Percentiles rank a stretch among this genome's conserved stretches.
Evolutionary conservation across 2,329 filamentous ascomycete genomes (phyloP).

Genomic region (Botrytis fabae): DNA sequence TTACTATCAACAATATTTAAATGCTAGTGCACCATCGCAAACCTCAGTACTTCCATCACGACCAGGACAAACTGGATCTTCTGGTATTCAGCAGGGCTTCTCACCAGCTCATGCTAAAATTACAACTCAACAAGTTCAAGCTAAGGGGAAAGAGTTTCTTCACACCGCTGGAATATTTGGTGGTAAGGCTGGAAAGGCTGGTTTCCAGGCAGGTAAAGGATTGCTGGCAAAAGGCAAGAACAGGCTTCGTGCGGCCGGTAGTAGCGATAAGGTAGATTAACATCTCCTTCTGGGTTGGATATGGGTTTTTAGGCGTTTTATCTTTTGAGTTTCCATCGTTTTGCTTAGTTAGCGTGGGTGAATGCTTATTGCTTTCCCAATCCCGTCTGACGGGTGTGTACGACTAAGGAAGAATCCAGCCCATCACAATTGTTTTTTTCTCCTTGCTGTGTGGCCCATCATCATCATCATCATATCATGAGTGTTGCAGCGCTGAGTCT

Average conservation of each 20-base stretch:
- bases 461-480: conserved; percentile 28
- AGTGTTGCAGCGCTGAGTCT: conserved; percentile 37
- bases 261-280: conserved; percentile 84
- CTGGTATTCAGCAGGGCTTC: conserved; percentile 35
- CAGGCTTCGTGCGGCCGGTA: conserved; percentile 63
- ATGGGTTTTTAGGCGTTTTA: conserved; percentile 36
- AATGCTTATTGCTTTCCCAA: conserved; percentile 31
- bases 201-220: conserved; percentile 73
- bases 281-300: conserved; percentile 45
- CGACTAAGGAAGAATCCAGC: conserved; percentile 40
- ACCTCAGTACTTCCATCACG: conserved; percentile 29
- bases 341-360: conserved; percentile 36
- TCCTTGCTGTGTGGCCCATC: conserved; percentile 34
- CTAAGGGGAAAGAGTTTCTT: conserved; percentile 85
- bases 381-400: conserved; percentile 41
- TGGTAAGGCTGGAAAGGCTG: conserved; percentile 69
- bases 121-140: conserved; percentile 45
- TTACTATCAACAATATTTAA: conserved; percentile 58
- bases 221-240: conserved; percentile 87
- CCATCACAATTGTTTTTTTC: conserved; percentile 35
- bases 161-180: conserved; percentile 74
- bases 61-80: conserved; percentile 28
- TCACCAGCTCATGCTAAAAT: conserved; percentile 34
- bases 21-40: conserved; percentile 46
- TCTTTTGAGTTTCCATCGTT: conserved; percentile 30